Conservation (phyloP, 2,329 filamentous ascomycete species). For the Gyromitra esculenta region DNA sequence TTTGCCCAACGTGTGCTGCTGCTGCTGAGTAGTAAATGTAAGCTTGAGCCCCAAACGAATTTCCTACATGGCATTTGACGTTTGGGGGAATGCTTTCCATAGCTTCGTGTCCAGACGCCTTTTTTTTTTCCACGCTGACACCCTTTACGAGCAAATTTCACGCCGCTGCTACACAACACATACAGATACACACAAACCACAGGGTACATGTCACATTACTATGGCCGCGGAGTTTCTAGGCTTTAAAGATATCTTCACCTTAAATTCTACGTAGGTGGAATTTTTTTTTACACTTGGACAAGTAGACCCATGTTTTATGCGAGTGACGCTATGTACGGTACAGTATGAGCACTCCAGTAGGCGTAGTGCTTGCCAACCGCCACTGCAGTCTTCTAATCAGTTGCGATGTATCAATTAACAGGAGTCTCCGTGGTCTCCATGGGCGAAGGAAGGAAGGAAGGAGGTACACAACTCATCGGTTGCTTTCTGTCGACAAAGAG, state of each 20-base stretch:
- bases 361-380: conserved; percentile 30
- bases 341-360: conserved; percentile 1
- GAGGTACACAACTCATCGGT: conserved; percentile 25
- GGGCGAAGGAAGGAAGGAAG: conserved; percentile 39
- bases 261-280: conserved; percentile 9
- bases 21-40: conserved; percentile 36
- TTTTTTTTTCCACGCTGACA: conserved; percentile 4
- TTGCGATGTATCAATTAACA: conserved; percentile 43
- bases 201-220: conserved; percentile 46
- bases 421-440: conserved; percentile 13
- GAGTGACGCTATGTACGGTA: conserved; percentile 44
- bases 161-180: conserved; percentile 20
- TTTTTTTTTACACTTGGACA: conserved; percentile 18
- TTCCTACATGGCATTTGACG: not conserved
- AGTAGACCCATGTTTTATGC: conserved; percentile 45
- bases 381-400: conserved; percentile 39
- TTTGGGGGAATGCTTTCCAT: conserved; percentile 20
- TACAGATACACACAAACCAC: not conserved
- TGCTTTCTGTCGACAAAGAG: conserved; percentile 30
- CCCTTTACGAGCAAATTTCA: conserved; percentile 34
- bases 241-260: conserved; percentile 22
- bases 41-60: conserved; percentile 20
- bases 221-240: conserved; percentile 36
- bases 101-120: conserved; percentile 14
- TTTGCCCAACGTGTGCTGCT: conserved; percentile 6